phyloP scores from a whole-genome alignment of 352 stramenopile species.

The Saprolegnia parasitica region DNA sequence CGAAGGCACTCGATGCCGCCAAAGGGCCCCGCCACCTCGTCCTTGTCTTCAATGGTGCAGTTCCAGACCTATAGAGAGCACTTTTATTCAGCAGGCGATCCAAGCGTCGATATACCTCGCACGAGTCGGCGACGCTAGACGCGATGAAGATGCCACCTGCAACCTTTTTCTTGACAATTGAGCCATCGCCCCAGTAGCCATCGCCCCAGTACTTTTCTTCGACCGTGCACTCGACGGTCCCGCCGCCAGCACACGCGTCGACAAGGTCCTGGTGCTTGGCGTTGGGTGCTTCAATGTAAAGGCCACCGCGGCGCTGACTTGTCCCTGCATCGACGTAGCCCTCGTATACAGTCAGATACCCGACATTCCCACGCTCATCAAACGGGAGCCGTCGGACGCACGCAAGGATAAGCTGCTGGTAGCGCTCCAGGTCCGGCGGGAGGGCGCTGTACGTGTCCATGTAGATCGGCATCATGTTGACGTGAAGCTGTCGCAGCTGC shows the following conservation, averaged over 20 bases:
- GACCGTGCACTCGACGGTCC: neutral
- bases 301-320: slow-evolving; percentile 19
- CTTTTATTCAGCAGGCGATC: neutral
- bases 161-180: slow-evolving; percentile 1
- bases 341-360: slow-evolving; percentile 32
- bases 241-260: neutral
- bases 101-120: slow-evolving; percentile 22
- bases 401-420: slow-evolving; percentile 11
- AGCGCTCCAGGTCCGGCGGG: slow-evolving; percentile 20
- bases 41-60: slow-evolving; percentile 8
- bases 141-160: slow-evolving; percentile 32
- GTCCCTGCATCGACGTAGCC: slow-evolving; percentile 21
- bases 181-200: slow-evolving; percentile 9
- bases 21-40: neutral
- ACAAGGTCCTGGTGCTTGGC: neutral
- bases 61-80: slow-evolving; percentile 3
- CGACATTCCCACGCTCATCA: slow-evolving; percentile 18
- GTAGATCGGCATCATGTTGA: slow-evolving; percentile 33
- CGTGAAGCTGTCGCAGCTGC: neutral
- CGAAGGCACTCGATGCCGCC: slow-evolving; percentile 29
- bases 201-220: slow-evolving; percentile 10
- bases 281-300: slow-evolving; percentile 28
- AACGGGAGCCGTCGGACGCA: slow-evolving; percentile 8
- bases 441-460: neutral
- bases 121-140: slow-evolving; percentile 24